A percentile compares a stretch with the other conserved stretches of the same genome.
These are phyloP conservation scores for Friedmanniomyces endolithicus DNA, from an alignment of 495 filamentous ascomycete species.

Conservation along the genomic window DNA sequence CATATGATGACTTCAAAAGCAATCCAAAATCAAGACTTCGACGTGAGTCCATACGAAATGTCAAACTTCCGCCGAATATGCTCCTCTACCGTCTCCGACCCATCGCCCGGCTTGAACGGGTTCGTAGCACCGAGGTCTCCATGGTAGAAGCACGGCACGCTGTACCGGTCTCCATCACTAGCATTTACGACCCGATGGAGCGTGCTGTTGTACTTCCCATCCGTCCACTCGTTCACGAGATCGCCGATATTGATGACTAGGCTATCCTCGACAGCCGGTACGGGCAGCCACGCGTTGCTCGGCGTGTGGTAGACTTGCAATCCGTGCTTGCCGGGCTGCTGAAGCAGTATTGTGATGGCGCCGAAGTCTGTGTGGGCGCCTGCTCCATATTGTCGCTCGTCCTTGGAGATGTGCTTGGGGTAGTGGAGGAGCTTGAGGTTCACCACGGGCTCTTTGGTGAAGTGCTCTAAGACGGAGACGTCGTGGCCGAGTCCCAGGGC, in stretches of 20 bases:
- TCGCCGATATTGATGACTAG: constrained; percentile 39
- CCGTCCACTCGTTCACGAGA: constrained; percentile 31
- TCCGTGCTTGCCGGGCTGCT: constrained; percentile 33
- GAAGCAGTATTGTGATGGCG: constrained; percentile 34
- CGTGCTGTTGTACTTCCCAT: constrained; percentile 30
- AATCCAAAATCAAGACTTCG: not conserved
- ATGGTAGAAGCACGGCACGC: constrained; percentile 26
- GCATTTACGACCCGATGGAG: constrained; percentile 33
- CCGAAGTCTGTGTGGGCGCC: constrained; percentile 35
- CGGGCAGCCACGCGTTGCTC: constrained; percentile 31
- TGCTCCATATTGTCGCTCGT: constrained; percentile 34
- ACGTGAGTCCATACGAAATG: not conserved
- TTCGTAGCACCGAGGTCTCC: constrained; percentile 26
- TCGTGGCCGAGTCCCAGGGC: constrained; percentile 30
- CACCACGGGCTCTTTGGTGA: constrained; percentile 36
- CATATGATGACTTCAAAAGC: not conserved
- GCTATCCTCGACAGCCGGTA: constrained; percentile 29
- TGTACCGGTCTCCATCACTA: constrained; percentile 24
- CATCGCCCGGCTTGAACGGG: constrained; percentile 20
- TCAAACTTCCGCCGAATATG: constrained; percentile 15
- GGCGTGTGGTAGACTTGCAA: constrained; percentile 35
- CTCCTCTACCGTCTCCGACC: constrained; percentile 24
- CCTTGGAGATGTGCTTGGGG: constrained; percentile 25
- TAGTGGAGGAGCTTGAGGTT: constrained; percentile 37
- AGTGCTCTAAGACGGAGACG: constrained; percentile 30